Evolutionary conservation across 164 flowering plant species (phyloP), one percentile per base, ranked within the genome.

Genomic region (Hamamelis virginiana): DNA sequence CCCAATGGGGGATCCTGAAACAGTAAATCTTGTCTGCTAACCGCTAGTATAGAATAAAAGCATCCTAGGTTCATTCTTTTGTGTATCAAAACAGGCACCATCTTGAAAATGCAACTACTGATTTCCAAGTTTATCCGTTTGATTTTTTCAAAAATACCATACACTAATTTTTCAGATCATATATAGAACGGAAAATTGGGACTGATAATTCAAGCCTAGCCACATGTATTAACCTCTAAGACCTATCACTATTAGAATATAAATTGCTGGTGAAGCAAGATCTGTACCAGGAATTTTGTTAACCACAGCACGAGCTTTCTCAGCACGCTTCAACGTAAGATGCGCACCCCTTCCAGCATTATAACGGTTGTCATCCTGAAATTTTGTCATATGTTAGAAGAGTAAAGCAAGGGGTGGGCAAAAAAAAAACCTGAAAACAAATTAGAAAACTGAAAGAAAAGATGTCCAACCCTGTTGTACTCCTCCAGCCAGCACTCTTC

Each of bases 401-500:
- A 71, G 19, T 63, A 38, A 69, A 56, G 16, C 9, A 18, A 52
- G 5, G 25, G 33, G 14, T 27, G 9, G 9, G 33, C 27, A 33
- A 19, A 14, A 9, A 44, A 47, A 55, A n/a, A 9, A 11, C 67
- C 67, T 9, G 25, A 1, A 23, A 4, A 33, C 11, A 41, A 18
- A 46, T 15, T 63, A 18, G 12, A 12, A 14, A 27, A 16, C 33
- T 46, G 18, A 68, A 47, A 33, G 48, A 21, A 33, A 65, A 52
- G 69, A 62, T 11, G 14, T 27, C 69, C 22, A 48, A 92, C 98
- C 88, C 82, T 83, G 67, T 85, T 88, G 64, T 92, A 92, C 60
- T 92, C 93, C 69, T 91, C 98, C 22, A 92, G 87, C 98, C 98
- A 92, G 73, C 79, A 69, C 70, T 92, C 98, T 70, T 92, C 98